Evolutionary conservation across 371 early-diverging fungal genomes (phyloP), one percentile per base, ranked within the genome.

Genomic region (Nosema muscidifuracis): DNA sequence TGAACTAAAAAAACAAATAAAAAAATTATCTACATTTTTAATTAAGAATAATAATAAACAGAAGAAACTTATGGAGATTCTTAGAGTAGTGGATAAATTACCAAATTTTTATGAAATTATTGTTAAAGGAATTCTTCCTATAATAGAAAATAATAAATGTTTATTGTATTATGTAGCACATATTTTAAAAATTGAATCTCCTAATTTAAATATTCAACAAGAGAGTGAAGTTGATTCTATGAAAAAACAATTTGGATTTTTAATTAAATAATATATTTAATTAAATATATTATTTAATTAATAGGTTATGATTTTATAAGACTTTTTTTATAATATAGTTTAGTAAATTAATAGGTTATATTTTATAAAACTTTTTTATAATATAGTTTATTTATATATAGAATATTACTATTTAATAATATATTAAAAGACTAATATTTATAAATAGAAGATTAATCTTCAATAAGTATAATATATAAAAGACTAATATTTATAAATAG

Each of bases 61-160:
- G 10, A 28, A 30, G 12, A 44, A 58, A 33, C 40, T 76, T 1
- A 73, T 76, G 77, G 66, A 76, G 26, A 56, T 72, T 43, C 18
- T 53, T 9, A 42, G 61, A 26, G 30, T 67, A 0, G 61, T 66
- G 16, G 55, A 76, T 15, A 73, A 62, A 43, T 47, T 57, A 40
- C 70, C 77, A 58, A 26, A 67, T 51, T 51, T 50, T 22, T 47
- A 55, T 31, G 20, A 38, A 58, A 38, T 56, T 33, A 68, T 68
- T 24, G 20, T 68, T 33, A 68, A 44, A 20, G 58, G 57, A 6
- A 44, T 60, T n/a, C 28, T 28, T 4, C 69, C 69, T 33, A 4
- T 60, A 22, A 9, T 68, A 13, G 69, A 58, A 57, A 31, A 20
- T 0, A 30, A 26, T 33, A 40, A 56, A 18, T 40, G 38, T 2